These are phyloP conservation scores for Cladosporium sp. DNA, from an alignment of 2,329 filamentous ascomycete species.

Conservation along the genomic window DNA sequence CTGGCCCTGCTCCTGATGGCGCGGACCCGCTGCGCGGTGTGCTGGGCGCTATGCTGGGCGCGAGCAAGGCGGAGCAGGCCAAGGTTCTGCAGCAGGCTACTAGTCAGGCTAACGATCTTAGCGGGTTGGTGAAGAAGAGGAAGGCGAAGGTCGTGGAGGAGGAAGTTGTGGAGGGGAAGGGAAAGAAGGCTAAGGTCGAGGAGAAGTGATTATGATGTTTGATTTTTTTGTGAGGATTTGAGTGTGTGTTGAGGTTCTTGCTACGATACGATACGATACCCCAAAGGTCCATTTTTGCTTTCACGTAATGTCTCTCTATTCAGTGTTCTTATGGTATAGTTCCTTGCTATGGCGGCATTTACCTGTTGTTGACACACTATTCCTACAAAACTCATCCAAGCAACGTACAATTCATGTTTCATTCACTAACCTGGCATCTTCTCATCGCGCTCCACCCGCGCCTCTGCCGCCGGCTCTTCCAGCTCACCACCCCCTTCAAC, in stretches of 20 bases:
- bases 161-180: conserved; percentile 16
- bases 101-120: conserved; percentile 72
- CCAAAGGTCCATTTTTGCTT: not conserved
- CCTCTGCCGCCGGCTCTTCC: not conserved
- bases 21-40: conserved; percentile 59
- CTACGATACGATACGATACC: conserved; percentile 12
- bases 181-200: conserved; percentile 35
- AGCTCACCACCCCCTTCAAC: not conserved
- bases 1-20: conserved; percentile 46
- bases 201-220: conserved; percentile 11
- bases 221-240: not conserved
- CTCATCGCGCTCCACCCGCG: not conserved
- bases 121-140: conserved; percentile 64
- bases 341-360: too few species aligned
- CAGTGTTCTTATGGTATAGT: too few species aligned
- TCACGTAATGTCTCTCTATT: too few species aligned
- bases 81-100: conserved; percentile 71
- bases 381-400: not conserved
- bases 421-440: not conserved
- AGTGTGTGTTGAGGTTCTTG: not conserved
- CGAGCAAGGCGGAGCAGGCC: conserved; percentile 61
- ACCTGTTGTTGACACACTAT: not conserved
- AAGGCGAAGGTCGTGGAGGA: conserved; percentile 23
- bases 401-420: not conserved
- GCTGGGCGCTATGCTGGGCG: conserved; percentile 64